Evolutionary conservation across 495 filamentous ascomycete species (phyloP).

Genomic region (Xylaria telfairii): DNA sequence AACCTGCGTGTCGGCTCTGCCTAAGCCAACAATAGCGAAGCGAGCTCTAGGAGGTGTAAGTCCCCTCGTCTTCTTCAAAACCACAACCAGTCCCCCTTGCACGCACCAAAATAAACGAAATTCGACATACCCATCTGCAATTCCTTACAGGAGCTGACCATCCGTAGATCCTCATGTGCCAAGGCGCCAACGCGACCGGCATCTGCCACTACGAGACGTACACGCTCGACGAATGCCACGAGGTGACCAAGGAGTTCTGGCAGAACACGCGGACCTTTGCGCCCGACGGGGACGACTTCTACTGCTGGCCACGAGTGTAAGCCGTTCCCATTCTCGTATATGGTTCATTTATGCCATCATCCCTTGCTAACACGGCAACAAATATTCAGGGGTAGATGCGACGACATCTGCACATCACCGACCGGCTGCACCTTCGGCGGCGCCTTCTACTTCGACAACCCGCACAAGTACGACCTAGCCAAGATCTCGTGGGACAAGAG

Average conservation of each 20-base stretch:
- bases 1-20: conserved; percentile 29
- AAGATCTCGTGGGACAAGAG: conserved; percentile 43
- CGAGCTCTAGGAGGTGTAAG: conserved; percentile 43
- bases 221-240: conserved; percentile 45
- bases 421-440: conserved; percentile 53
- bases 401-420: conserved; percentile 48
- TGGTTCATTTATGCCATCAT: not conserved
- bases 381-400: conserved; percentile 37
- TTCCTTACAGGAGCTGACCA: not conserved
- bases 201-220: conserved; percentile 45
- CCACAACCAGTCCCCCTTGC: not conserved
- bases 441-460: conserved; percentile 41
- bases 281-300: conserved; percentile 48
- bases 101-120: not conserved
- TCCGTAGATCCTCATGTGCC: conserved; percentile 48
- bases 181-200: conserved; percentile 49
- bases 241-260: conserved; percentile 40
- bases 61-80: conserved; percentile 10
- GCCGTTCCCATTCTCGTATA: conserved; percentile 1
- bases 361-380: not conserved
- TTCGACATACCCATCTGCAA: not conserved
- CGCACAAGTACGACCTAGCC: conserved; percentile 46
- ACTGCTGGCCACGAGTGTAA: conserved; percentile 47
- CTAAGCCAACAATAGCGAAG: conserved; percentile 29
- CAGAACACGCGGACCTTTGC: conserved; percentile 48